Conservation (phyloP, 139 green algal species). For the Chlorokybus atmophyticus region DNA sequence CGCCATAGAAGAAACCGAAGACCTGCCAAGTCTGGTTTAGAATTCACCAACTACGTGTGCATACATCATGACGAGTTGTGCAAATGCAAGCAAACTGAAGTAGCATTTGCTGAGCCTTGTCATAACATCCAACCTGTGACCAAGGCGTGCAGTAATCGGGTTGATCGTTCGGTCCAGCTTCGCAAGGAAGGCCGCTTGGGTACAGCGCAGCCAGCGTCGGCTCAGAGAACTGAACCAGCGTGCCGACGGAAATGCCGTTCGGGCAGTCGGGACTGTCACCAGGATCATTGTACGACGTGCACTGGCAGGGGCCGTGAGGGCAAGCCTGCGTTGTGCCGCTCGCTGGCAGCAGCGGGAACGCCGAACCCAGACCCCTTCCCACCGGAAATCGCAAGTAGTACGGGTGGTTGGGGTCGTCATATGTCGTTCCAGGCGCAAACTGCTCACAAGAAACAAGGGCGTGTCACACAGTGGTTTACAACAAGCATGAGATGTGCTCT, state of each 20-base stretch:
- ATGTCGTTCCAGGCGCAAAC: too few species aligned
- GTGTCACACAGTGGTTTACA: too few species aligned
- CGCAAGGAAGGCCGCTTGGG: neutral
- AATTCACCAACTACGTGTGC: neutral
- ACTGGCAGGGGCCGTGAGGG: too few species aligned
- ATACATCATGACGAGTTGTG: too few species aligned
- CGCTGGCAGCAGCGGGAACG: neutral
- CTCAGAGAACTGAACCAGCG: neutral
- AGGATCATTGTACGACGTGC: neutral
- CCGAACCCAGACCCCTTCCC: neutral
- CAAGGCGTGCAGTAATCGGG: neutral
- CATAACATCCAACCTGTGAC: too few species aligned
- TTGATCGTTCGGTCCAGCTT: neutral
- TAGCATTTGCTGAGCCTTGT: too few species aligned
- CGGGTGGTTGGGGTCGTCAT: too few species aligned
- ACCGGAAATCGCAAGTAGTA: neutral
- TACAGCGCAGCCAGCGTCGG: neutral
- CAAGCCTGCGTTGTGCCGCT: neutral
- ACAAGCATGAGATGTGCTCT: too few species aligned
- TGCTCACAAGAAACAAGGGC: too few species aligned
- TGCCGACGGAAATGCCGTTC: neutral
- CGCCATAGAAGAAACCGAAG: neutral
- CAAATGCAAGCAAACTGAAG: too few species aligned
- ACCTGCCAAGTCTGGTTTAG: constrained; percentile 6
- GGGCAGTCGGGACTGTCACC: constrained; percentile 7